Percentiles rank a stretch among this genome's conserved stretches.
These are phyloP conservation scores for Cylindrotheca fusiformis DNA, from an alignment of 108 stramenopile genomes.

Conservation along the genomic window DNA sequence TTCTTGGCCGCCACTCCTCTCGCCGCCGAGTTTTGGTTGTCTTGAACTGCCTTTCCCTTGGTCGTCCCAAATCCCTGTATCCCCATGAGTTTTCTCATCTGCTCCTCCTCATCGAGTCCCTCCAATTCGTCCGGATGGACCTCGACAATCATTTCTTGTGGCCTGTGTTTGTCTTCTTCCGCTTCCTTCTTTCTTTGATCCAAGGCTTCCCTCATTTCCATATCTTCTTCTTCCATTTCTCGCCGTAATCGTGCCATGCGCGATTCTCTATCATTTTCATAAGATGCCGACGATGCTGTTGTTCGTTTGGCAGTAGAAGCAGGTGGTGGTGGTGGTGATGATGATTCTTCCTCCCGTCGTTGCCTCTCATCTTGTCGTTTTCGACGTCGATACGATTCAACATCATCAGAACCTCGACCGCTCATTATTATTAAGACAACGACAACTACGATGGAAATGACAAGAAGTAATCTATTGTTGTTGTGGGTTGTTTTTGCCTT, in stretches of 20 bases:
- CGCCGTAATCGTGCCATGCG: slow-evolving; percentile 80
- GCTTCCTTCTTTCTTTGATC: slow-evolving; percentile 9
- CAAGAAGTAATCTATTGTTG: too few relatives aligned
- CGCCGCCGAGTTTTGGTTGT: slow-evolving; percentile 89
- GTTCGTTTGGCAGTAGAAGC: not conserved
- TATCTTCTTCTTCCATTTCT: slow-evolving; percentile 72
- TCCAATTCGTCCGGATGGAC: slow-evolving; percentile 56
- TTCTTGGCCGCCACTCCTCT: slow-evolving; percentile 89
- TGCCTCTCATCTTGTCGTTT: not conserved
- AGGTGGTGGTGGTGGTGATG: not conserved
- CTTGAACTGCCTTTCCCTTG: slow-evolving; percentile 87
- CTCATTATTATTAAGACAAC: too few relatives aligned
- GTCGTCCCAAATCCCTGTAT: slow-evolving; percentile 92
- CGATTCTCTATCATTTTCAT: slow-evolving; percentile 48
- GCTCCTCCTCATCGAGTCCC: slow-evolving; percentile 73
- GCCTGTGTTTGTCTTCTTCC: slow-evolving; percentile 15
- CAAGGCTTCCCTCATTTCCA: slow-evolving; percentile 13
- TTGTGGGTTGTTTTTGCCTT: too few relatives aligned
- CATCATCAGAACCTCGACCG: too few relatives aligned
- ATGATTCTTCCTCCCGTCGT: not conserved
- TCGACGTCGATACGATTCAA: not conserved
- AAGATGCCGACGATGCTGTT: not conserved
- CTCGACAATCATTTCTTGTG: slow-evolving; percentile 41
- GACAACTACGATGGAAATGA: too few relatives aligned
- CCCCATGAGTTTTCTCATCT: slow-evolving; percentile 88